phyloP scores from a whole-genome alignment of 805 yeast species.

The Myxozyma melibiosi region DNA sequence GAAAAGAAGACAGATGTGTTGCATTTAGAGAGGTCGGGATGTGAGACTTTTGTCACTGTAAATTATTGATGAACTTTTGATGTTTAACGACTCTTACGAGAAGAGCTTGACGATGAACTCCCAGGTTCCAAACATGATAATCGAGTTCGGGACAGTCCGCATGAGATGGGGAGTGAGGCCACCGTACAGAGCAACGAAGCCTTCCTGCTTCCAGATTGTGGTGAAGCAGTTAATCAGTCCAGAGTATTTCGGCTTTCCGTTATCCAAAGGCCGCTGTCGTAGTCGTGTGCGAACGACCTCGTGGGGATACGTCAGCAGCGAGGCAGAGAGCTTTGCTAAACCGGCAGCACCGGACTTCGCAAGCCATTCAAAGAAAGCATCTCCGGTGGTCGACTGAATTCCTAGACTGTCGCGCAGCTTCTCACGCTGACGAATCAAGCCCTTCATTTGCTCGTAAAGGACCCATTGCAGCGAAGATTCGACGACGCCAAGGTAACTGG shows the following conservation, averaged over 20 bases:
- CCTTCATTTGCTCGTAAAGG: slow-evolving; percentile 91
- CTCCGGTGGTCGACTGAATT: slow-evolving; percentile 49
- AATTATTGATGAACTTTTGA: background rate
- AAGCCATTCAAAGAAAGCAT: slow-evolving; percentile 81
- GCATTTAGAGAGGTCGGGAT: background rate
- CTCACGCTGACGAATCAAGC: slow-evolving; percentile 58
- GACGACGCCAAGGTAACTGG: slow-evolving; percentile 89
- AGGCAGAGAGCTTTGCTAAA: slow-evolving; percentile 89
- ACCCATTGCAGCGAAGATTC: slow-evolving; percentile 97
- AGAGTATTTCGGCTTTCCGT: slow-evolving; percentile 82
- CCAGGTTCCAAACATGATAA: slow-evolving; percentile 99
- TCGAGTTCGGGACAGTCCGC: slow-evolving; percentile 96
- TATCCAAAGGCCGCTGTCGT: slow-evolving; percentile 86
- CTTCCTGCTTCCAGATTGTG: slow-evolving; percentile 87
- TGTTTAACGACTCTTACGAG: slow-evolving; percentile 4
- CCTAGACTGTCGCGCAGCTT: slow-evolving; percentile 40
- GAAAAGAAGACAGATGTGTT: too few relatives aligned
- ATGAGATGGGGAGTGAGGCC: slow-evolving; percentile 96
- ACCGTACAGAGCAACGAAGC: slow-evolving; percentile 90
- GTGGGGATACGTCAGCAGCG: slow-evolving; percentile 92
- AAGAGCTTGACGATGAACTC: slow-evolving; percentile 72
- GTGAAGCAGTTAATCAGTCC: slow-evolving; percentile 87
- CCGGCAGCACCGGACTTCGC: slow-evolving; percentile 98
- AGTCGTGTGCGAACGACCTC: slow-evolving; percentile 95
- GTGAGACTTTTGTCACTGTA: background rate